Base-by-base conservation (phyloP, 768 basidiomycete genomes). In the Sporobolomyces roseus region DNA sequence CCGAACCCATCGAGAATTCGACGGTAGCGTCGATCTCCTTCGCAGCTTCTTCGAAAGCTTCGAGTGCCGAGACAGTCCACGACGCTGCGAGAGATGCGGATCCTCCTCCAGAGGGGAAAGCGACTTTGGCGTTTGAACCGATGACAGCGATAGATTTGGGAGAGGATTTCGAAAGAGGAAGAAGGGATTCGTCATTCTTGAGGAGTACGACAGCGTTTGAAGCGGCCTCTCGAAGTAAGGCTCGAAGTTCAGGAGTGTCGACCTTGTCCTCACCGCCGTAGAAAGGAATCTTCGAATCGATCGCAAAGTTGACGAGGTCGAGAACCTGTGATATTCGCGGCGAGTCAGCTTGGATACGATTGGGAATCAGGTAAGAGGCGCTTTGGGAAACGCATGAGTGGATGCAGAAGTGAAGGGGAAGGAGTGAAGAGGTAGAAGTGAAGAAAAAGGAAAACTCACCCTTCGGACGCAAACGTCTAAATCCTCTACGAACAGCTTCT, bases 231-330 rank as follows among this genome's bases (percentile, higher is more conserved):
- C 81, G 56, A 79, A 84, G 63, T 79, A 78, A 46, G 76, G 76
- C 81, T 78, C 69, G 81, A 63, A 66, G 79, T 78, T 71, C 82
- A 74, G 25, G 82, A 77, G 36, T 81, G 80, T 46, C 78, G 77
- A 50, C 69, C 71, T 76, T 77, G 64, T 81, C 77, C 65, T 84
- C 84, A n/a, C 79, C 80, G 6, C 78, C 83, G 72, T 83, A 79
- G 77, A 85, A 86, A 14, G 83, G 83, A 43, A 86, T 83, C 6
- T 83, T 83, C 4, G 84, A 85, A 29, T 77, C 80, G 35, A 82
- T 77, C 1, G 83, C 85, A 23, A 75, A 79, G 55, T 84, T 79
- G 54, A 84, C 73, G 29, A 85, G 78, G 30, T 80, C 80, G 17
- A 86, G 78, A 0, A 87, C 79, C 83, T 84, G 33, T 36, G 17